Conservation (phyloP, 371 early-diverging fungal species). For the Apophysomyces sp. region DNA sequence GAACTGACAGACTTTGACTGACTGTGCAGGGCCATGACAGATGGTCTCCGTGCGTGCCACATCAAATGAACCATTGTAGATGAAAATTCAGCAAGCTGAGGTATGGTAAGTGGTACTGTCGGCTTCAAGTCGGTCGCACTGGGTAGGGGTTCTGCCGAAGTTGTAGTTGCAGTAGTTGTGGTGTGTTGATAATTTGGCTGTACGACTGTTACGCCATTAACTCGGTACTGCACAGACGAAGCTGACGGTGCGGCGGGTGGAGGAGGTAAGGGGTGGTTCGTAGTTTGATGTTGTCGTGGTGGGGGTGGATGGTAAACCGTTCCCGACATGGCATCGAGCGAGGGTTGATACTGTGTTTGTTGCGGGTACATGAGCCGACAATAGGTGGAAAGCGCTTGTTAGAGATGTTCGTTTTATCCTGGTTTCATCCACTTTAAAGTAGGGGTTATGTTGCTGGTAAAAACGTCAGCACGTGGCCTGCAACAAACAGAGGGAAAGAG, state of each 20-base stretch:
- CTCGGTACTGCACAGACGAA: slow-evolving; percentile 4
- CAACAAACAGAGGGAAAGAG: not conserved
- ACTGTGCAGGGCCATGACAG: slow-evolving; percentile 45
- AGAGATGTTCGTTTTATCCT: not conserved
- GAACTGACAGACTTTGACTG: slow-evolving; percentile 15
- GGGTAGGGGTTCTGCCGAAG: slow-evolving; percentile 31
- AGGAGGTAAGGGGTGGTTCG: slow-evolving; percentile 10
- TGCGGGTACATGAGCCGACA: slow-evolving; percentile 5
- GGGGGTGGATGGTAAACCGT: slow-evolving; percentile 1
- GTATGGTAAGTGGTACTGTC: slow-evolving; percentile 28
- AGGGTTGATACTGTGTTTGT: not conserved
- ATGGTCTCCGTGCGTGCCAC: slow-evolving; percentile 60
- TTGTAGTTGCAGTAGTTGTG: slow-evolving; percentile 2
- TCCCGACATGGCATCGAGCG: not conserved
- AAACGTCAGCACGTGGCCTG: slow-evolving; percentile 5
- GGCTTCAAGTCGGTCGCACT: slow-evolving; percentile 35
- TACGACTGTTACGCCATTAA: slow-evolving; percentile 2
- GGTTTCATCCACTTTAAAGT: slow-evolving; percentile 2
- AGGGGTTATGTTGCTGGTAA: slow-evolving; percentile 3
- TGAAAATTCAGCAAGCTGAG: slow-evolving; percentile 64
- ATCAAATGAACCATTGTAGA: slow-evolving; percentile 66
- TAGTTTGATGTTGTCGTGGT: slow-evolving; percentile 13
- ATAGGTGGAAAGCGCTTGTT: not conserved
- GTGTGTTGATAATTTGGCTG: slow-evolving; percentile 11
- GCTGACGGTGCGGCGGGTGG: slow-evolving; percentile 6